Conservation (phyloP, 1,139 yeast species). For the Candida sanyaensis region DNA sequence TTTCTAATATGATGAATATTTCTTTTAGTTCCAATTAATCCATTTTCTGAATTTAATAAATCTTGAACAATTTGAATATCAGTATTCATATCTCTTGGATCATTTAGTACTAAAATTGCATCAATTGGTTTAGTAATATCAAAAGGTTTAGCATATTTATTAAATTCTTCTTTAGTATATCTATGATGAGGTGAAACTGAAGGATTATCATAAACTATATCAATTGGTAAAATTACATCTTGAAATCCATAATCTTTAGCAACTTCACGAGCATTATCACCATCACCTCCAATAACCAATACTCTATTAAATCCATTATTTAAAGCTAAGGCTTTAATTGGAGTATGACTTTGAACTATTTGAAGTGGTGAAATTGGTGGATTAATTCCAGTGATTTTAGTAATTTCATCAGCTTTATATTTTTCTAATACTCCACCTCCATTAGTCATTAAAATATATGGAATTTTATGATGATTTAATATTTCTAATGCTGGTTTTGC, state of each 20-base stretch:
- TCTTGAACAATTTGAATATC: constrained; percentile 82
- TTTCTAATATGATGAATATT: constrained; percentile 13
- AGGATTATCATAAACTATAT: constrained; percentile 58
- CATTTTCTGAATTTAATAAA: constrained; percentile 63
- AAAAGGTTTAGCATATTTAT: constrained; percentile 39
- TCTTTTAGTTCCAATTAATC: constrained; percentile 66
- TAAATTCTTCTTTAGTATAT: constrained; percentile 48
- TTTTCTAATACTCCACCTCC: constrained; percentile 87
- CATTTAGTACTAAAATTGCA: constrained; percentile 84
- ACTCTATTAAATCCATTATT: constrained; percentile 54
- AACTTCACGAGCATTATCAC: constrained; percentile 66
- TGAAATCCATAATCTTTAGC: constrained; percentile 81
- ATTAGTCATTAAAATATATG: constrained; percentile 84
- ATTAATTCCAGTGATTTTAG: constrained; percentile 40
- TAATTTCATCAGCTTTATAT: constrained; percentile 58
- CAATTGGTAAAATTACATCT: constrained; percentile 76
- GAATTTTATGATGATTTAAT: constrained; percentile 59
- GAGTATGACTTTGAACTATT: constrained; percentile 89
- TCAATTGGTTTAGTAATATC: constrained; percentile 54
- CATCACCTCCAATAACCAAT: constrained; percentile 82
- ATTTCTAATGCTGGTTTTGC: constrained; percentile 67
- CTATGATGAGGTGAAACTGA: constrained; percentile 76
- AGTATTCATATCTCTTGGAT: constrained; percentile 87
- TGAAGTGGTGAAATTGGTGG: constrained; percentile 60
- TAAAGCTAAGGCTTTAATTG: constrained; percentile 64